phyloP scores from a whole-genome alignment of 768 basidiomycete species.

The Trametes cinnabarina region DNA sequence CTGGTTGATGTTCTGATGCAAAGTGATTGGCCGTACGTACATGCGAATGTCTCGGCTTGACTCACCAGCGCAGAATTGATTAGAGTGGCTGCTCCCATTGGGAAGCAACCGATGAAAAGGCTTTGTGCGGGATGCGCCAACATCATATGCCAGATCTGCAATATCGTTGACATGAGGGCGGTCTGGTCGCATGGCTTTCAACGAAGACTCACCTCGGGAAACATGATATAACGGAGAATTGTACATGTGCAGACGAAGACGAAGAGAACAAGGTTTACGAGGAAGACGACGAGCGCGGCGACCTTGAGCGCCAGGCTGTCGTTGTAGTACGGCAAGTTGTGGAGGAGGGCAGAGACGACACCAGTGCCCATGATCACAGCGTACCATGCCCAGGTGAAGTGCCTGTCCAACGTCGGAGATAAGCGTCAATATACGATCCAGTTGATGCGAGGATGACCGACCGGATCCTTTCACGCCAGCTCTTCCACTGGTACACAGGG shows the following conservation, averaged over 20 bases:
- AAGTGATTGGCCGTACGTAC: not conserved
- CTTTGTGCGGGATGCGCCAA: constrained; percentile 42
- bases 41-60: not conserved
- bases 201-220: constrained; percentile 25
- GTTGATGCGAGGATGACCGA: constrained; percentile 11
- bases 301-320: constrained; percentile 33
- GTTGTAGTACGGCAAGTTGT: constrained; percentile 43
- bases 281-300: constrained; percentile 38
- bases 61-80: constrained; percentile 41
- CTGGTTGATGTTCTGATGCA: constrained; percentile 33
- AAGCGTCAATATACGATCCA: not conserved
- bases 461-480: constrained; percentile 39
- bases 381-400: constrained; percentile 49
- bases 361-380: constrained; percentile 51
- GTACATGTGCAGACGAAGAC: constrained; percentile 29
- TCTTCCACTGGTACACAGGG: constrained; percentile 30
- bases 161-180: not conserved
- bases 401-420: constrained; percentile 25
- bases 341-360: constrained; percentile 37
- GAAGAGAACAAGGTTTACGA: constrained; percentile 42
- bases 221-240: constrained; percentile 34
- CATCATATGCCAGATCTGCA: constrained; percentile 32
- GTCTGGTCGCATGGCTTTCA: not conserved
- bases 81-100: constrained; percentile 46
- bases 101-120: constrained; percentile 43